A percentile compares a stretch with the other conserved stretches of the same genome.
Conservation (phyloP, 2,329 filamentous ascomycete species). For the Atkinsonella texensis region DNA sequence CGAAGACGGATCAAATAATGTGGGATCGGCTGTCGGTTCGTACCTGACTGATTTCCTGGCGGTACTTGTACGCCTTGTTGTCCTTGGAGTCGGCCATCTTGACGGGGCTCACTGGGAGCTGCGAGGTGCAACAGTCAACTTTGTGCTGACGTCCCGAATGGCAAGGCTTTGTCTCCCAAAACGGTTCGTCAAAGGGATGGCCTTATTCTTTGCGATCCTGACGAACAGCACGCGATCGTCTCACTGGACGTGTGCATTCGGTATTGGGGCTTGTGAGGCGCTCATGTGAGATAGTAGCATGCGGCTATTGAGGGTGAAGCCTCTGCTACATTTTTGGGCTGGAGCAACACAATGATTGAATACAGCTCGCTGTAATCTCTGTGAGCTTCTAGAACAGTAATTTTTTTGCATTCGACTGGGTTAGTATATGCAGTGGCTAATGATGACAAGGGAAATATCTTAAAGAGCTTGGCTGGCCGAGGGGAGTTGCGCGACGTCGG, state of each 20-base stretch:
- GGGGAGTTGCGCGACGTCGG: neutral
- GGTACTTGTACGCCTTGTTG: conserved; percentile 65
- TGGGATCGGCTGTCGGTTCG: neutral
- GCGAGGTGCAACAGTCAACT: neutral
- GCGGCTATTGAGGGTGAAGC: too few species aligned
- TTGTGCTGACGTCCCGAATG: neutral
- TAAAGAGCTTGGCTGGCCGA: neutral
- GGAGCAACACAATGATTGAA: too few species aligned
- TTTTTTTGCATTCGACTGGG: neutral
- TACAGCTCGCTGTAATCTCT: too few species aligned
- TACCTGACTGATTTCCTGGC: conserved; percentile 97
- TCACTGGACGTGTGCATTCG: neutral
- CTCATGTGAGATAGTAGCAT: neutral
- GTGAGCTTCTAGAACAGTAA: neutral
- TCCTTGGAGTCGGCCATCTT: conserved; percentile 50
- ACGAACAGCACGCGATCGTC: neutral
- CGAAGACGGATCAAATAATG: neutral
- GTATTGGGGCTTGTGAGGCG: neutral
- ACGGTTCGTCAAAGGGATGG: too few species aligned
- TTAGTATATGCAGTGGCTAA: neutral
- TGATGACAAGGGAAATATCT: neutral
- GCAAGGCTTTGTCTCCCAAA: neutral
- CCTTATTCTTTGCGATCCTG: neutral
- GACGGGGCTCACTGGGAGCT: neutral
- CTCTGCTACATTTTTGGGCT: too few species aligned